Percentiles rank a stretch among this genome's conserved stretches.
Conservation (phyloP, 2,329 filamentous ascomycete species). For the Geosmithia flava region DNA sequence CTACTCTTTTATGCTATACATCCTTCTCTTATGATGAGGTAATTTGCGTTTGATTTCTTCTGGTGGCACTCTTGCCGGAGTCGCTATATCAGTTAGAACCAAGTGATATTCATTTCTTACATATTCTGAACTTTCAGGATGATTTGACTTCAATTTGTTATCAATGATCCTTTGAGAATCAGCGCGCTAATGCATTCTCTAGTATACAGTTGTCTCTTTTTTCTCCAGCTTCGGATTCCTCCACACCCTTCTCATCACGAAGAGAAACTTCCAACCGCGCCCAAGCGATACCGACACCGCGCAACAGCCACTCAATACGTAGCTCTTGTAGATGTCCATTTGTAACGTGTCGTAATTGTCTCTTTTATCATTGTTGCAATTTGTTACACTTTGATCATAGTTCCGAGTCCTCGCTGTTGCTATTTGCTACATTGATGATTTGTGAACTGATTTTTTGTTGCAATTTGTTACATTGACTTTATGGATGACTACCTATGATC, state of each 20-base stretch:
- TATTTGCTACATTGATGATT: too few relatives aligned
- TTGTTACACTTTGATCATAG: too few relatives aligned
- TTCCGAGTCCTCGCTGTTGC: too few relatives aligned
- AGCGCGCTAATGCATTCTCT: background rate
- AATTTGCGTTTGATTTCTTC: slow-evolving; percentile 97
- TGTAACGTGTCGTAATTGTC: too few relatives aligned
- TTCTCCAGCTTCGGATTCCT: too few relatives aligned
- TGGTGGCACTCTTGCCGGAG: slow-evolving; percentile 85
- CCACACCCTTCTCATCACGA: too few relatives aligned
- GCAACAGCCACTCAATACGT: too few relatives aligned
- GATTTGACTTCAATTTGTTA: background rate
- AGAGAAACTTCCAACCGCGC: too few relatives aligned
- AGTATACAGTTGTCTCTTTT: background rate
- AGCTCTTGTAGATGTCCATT: too few relatives aligned
- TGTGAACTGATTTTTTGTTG: too few relatives aligned
- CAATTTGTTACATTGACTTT: background rate
- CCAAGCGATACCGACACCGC: too few relatives aligned
- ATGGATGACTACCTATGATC: background rate
- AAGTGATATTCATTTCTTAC: slow-evolving; percentile 94
- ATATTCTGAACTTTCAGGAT: slow-evolving; percentile 67
- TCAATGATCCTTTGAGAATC: background rate
- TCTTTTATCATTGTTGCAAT: too few relatives aligned
- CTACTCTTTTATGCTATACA: slow-evolving; percentile 4
- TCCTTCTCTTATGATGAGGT: slow-evolving; percentile 58
- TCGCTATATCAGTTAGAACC: slow-evolving; percentile 62